phyloP scores from a whole-genome alignment of 345 rosid genomes.

The Alliaria petiolata region DNA sequence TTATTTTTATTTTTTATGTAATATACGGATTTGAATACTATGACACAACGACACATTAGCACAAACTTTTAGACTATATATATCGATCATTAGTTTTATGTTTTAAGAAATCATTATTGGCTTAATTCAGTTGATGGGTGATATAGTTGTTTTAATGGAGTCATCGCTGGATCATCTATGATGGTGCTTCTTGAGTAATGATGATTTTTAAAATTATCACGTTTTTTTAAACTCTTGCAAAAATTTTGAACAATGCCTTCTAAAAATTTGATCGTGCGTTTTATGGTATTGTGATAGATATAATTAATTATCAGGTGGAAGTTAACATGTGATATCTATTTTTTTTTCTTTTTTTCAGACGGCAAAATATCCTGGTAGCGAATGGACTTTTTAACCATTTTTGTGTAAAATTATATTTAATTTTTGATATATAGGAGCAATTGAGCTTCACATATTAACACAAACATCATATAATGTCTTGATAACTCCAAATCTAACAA shows the following conservation, averaged over 20 bases:
- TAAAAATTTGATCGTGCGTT: neutral
- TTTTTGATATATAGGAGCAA: neutral
- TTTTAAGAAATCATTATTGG: neutral
- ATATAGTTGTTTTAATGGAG: conserved; percentile 5
- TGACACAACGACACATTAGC: too few relatives aligned
- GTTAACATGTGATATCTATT: neutral
- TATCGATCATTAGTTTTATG: neutral
- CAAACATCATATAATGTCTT: neutral
- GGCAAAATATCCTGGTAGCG: too few relatives aligned
- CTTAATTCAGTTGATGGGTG: neutral
- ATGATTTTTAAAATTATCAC: neutral
- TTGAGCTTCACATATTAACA: neutral
- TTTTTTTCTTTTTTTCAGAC: neutral
- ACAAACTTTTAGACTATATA: too few relatives aligned
- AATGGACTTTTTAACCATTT: too few relatives aligned
- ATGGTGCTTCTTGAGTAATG: neutral
- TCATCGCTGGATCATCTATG: conserved; percentile 14
- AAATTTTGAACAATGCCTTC: neutral
- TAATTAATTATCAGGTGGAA: too few relatives aligned
- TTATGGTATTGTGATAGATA: neutral
- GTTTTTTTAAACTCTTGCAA: neutral
- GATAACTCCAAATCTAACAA: neutral
- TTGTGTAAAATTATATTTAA: too few relatives aligned
- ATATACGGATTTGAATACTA: neutral
- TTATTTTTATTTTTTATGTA: neutral